Base-by-base conservation (phyloP, 2,329 filamentous ascomycete genomes). In the Trichoderma afroharzianum region DNA sequence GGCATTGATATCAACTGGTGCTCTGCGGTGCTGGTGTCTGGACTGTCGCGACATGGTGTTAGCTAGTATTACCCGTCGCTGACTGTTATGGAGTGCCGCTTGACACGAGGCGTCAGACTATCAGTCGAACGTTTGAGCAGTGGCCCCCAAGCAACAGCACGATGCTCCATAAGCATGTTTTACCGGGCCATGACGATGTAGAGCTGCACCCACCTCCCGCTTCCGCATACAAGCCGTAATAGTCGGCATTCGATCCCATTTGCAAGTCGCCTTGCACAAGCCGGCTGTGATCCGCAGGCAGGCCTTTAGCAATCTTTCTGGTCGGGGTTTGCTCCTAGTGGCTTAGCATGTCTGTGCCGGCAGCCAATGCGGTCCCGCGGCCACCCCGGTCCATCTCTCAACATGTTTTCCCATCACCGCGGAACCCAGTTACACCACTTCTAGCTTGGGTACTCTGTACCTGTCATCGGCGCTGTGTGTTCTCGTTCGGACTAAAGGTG, bases 191-290 rank as follows among this genome's bases (percentile, higher is more conserved):
- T 18, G 58, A 26, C 24, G 33, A 43, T 63, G 18, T 33, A 21
- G 33, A n/a, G 24, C 59, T 26, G 33, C 59, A 63, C 33, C 36
- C 57, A 33, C 36, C 36, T n/a, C n/a, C 55, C n/a, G 28, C 57
- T 61, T 50, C 66, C 30, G 28, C 66, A 61, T 50, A 62, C 50
- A 43, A 43, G 30, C 30, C 39, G 39, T 43, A n/a, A 30, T 12
- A 28, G 30, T 61, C 66, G 66, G 66, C 59, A 71, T 62, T 32
- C 47, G 26, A 71, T 71, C 68, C 68, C 50, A 64, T 71, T 71
- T 59, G 61, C 68, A 71, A 64, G 24, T 64, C 33, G 53, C 61
- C 47, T 57, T 61, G 68, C 61, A 58, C 36, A 53, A 50, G 43
- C 55, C 69, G 69, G 69, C 63, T 67, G 69, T 63, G 62, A 66